A percentile compares a stretch with the other conserved stretches of the same genome.
Evolutionary conservation across 2,329 filamentous ascomycete species (phyloP).

Genomic region (Cephalotrichum gorgonifer): DNA sequence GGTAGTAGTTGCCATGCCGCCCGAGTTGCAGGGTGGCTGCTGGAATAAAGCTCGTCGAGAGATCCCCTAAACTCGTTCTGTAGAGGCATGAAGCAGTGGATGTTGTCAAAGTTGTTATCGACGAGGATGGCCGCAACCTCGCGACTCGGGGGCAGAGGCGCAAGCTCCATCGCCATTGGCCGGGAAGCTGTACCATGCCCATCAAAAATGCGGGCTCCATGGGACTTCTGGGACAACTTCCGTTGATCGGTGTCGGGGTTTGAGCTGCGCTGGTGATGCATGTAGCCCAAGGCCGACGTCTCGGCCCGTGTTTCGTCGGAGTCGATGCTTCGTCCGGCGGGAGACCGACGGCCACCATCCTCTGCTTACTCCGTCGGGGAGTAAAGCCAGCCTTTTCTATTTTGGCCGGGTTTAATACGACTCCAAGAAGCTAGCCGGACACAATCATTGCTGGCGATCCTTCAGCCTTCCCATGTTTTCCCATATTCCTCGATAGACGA

Average conservation of each 20-base stretch:
- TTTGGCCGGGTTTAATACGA: too few species aligned
- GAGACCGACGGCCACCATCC: background rate
- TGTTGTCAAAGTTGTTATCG: constrained; percentile 24
- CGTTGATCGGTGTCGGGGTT: constrained; percentile 3
- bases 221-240: background rate
- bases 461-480: too few species aligned
- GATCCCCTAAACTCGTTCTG: constrained; percentile 18
- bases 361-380: background rate
- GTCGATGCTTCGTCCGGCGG: background rate
- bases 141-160: constrained; percentile 10
- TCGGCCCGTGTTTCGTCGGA: background rate
- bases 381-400: background rate
- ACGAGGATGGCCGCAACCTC: constrained; percentile 16
- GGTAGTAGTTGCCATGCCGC: constrained; percentile 23
- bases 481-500: too few species aligned
- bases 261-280: constrained; percentile 6
- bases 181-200: background rate
- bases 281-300: constrained; percentile 9
- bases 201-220: background rate
- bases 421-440: too few species aligned
- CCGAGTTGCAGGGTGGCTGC: constrained; percentile 8
- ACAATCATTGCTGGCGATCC: too few species aligned
- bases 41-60: constrained; percentile 8
- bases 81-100: constrained; percentile 26
- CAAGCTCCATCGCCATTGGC: background rate